Conservation (phyloP, 768 basidiomycete species). For the Russula lepida region DNA sequence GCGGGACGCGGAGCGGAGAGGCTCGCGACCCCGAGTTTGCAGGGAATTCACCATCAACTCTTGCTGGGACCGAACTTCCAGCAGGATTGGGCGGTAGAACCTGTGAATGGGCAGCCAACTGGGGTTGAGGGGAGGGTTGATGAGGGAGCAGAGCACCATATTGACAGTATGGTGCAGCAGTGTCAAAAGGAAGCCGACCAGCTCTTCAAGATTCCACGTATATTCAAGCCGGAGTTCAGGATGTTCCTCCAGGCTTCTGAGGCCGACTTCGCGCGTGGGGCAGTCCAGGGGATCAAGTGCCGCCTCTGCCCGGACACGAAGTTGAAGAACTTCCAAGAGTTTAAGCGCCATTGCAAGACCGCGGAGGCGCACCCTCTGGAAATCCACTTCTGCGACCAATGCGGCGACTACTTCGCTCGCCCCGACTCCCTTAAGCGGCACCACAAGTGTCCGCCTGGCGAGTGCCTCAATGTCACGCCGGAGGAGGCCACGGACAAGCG, state of each 20-base stretch:
- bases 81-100: too few relatives aligned
- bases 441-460: fast-evolving
- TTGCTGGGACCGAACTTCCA: too few relatives aligned
- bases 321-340: not conserved
- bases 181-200: not conserved
- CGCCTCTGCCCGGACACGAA: not conserved
- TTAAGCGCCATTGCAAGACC: not conserved
- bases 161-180: too few relatives aligned
- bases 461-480: not conserved
- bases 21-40: not conserved
- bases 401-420: constrained; percentile 1
- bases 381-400: not conserved
- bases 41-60: too few relatives aligned
- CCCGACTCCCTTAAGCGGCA: not conserved
- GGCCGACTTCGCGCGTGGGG: not conserved
- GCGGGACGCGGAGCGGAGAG: too few relatives aligned
- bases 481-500: not conserved
- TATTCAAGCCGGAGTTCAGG: not conserved
- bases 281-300: not conserved
- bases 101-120: too few relatives aligned
- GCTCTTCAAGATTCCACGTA: not conserved
- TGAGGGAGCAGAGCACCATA: not conserved
- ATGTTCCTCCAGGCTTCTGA: not conserved
- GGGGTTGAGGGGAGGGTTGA: too few relatives aligned
- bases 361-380: not conserved